Base-by-base conservation (phyloP, 2,329 filamentous ascomycete genomes). In the Diaporthe sp. region DNA sequence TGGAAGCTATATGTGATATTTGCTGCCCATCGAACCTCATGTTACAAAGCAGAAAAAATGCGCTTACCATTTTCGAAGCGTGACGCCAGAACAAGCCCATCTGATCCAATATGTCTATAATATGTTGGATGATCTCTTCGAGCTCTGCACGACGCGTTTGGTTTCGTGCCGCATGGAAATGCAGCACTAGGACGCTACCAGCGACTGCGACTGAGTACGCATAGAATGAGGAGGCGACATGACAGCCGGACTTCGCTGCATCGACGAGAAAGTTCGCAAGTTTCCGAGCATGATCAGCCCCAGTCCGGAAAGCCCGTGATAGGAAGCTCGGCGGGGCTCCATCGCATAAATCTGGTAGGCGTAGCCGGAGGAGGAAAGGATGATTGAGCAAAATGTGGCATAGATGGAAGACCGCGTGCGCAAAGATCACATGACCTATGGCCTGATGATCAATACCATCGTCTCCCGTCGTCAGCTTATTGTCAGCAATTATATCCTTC, bases 231-330 rank as follows among this genome's bases (percentile, higher is more conserved):
- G 60, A 63, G 2, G n/a, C 60, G 3, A 63, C 60, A 31, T 63
- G 60, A 4, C 60, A 63, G 25, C 60, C 60, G 4, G 60, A 25
- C 4, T 63, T 47, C n/a, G 60, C 60, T 2, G 60, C 60, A 12
- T 63, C 60, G 25, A 63, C 39, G 15, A 63, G 39, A 9, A 63
- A 63, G 2, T 22, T 63, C 17, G 60, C 39, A 22, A 63, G 60
- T 15, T 28, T 47, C 1, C 39, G 60, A 15, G 60, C 60, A 17
- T 63, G 60, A 2, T 63, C 60, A 22, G 60, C 60, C 1, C 60
- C 39, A 10, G 60, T 63, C 13, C 60, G 39, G 39, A 63, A 63
- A 47, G 60, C 60, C n/a, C 60, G 60, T 9, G 60, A 63, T 5
- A 63, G 60, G 4, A 63, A 63, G 25, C 39, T 63, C 13, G 39